Evolutionary conservation across 805 yeast species (phyloP).

Genomic region (Hermanozyma aechmeae): DNA sequence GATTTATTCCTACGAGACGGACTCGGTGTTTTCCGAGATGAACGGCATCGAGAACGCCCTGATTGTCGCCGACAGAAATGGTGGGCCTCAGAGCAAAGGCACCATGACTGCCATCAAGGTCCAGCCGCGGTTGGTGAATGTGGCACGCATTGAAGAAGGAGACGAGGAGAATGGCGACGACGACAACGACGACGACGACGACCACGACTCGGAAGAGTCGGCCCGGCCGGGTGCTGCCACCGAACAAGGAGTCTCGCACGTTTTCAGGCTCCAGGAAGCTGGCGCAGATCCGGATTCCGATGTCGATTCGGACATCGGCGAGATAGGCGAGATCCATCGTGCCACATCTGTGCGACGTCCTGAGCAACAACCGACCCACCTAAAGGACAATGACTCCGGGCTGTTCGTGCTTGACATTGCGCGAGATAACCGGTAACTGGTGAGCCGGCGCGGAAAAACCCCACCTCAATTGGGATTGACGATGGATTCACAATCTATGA

Average conservation of each 20-base stretch:
- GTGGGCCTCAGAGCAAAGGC: conserved; percentile 21
- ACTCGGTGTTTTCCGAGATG: conserved; percentile 32
- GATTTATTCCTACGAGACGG: conserved; percentile 34
- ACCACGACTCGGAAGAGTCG: too few relatives aligned
- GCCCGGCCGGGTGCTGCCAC: too few relatives aligned
- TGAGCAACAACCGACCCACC: too few relatives aligned
- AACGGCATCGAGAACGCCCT: conserved; percentile 39
- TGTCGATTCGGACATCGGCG: conserved; percentile 39
- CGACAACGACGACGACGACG: conserved; percentile 13
- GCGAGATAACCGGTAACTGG: too few relatives aligned
- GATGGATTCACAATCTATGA: too few relatives aligned
- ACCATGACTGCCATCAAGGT: conserved; percentile 73
- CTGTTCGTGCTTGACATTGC: too few relatives aligned
- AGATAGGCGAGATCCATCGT: conserved; percentile 30
- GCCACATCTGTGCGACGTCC: conserved; percentile 28
- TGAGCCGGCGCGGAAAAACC: too few relatives aligned
- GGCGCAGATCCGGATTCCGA: conserved; percentile 20
- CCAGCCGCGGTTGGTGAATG: conserved; percentile 59
- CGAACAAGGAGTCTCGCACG: too few relatives aligned
- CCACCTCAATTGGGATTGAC: too few relatives aligned
- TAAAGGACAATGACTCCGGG: too few relatives aligned
- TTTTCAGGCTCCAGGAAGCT: too few relatives aligned
- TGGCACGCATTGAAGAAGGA: conserved; percentile 37
- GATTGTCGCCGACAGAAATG: conserved; percentile 27
- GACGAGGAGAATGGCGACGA: conserved; percentile 22